phyloP scores from a whole-genome alignment of 805 yeast genomes.

The Kodamaea kakaduensis region DNA sequence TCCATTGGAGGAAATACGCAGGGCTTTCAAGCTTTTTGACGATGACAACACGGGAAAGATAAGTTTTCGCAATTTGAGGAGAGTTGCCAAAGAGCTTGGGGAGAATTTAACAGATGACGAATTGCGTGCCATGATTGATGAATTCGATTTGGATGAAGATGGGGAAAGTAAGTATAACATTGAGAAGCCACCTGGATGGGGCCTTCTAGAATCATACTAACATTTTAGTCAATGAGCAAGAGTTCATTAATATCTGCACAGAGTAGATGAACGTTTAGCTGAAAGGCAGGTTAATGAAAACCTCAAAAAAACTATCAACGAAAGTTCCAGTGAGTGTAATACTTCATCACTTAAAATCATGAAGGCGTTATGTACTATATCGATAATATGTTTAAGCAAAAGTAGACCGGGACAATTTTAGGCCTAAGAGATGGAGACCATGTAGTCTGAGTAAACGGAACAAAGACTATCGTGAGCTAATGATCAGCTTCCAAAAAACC shows the following conservation, averaged over 20 bases:
- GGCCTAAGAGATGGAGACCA: no score
- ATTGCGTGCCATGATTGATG: slow-evolving; percentile 93
- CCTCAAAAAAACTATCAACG: no score
- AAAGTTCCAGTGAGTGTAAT: no score
- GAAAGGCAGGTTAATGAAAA: no score
- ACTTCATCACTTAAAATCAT: no score
- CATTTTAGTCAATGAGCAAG: slow-evolving; percentile 67
- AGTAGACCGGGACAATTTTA: not conserved
- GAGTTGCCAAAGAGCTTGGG: slow-evolving; percentile 90
- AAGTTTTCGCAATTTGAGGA: slow-evolving; percentile 69
- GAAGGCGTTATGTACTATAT: slow-evolving; percentile 3
- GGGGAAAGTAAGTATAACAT: slow-evolving; percentile 63
- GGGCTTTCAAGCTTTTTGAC: slow-evolving; percentile 88
- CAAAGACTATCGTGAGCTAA: no score
- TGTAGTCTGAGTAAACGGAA: no score
- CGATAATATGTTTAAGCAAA: slow-evolving; percentile 2
- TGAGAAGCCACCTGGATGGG: no score
- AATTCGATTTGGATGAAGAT: slow-evolving; percentile 93
- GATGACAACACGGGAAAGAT: slow-evolving; percentile 86
- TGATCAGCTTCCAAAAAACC: no score
- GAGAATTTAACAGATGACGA: slow-evolving; percentile 92
- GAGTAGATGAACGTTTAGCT: slow-evolving; percentile 11
- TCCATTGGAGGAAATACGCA: slow-evolving; percentile 84
- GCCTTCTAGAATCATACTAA: slow-evolving; percentile 21
- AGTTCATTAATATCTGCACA: slow-evolving; percentile 42